These are phyloP conservation scores for Cryptococcus neoformans DNA, from an alignment of 1,284 basidiomycete genomes.

Conservation along the genomic window DNA sequence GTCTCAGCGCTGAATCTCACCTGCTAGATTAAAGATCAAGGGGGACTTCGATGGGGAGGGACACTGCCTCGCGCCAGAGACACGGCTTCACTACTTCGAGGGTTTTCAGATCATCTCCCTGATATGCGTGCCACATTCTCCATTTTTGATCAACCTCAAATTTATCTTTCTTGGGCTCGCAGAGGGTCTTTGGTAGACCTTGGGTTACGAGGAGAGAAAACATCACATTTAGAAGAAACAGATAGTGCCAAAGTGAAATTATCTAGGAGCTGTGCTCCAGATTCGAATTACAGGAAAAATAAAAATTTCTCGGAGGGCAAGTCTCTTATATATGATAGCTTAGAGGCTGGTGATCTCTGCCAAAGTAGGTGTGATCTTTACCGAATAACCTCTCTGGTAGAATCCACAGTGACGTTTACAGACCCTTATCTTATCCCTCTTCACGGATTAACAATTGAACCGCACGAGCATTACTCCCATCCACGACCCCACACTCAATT, in stretches of 20 bases:
- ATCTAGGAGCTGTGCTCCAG: constrained; percentile 39
- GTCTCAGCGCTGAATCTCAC: background rate
- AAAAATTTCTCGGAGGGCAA: constrained; percentile 18
- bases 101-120: constrained; percentile 45
- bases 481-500: constrained; percentile 45
- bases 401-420: constrained; percentile 1
- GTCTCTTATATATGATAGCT: constrained; percentile 43
- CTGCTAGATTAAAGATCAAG: constrained; percentile 34
- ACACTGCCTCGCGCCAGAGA: constrained; percentile 31
- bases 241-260: constrained; percentile 35
- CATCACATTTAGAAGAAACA: constrained; percentile 38
- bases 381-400: no score
- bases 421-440: constrained; percentile 46
- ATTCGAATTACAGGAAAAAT: constrained; percentile 35
- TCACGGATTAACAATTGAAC: constrained; percentile 46
- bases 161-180: constrained; percentile 26
- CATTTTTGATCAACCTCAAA: constrained; percentile 42
- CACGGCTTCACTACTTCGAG: constrained; percentile 14
- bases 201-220: constrained; percentile 44
- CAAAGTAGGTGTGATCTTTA: constrained; percentile 28
- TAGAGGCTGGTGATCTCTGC: constrained; percentile 44
- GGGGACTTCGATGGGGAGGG: constrained; percentile 42
- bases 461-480: constrained; percentile 38
- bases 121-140: constrained; percentile 50
- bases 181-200: constrained; percentile 47